These are phyloP conservation scores for Psidium friedrichsthalianum DNA, from an alignment of 345 rosid species.

Conservation along the genomic window DNA sequence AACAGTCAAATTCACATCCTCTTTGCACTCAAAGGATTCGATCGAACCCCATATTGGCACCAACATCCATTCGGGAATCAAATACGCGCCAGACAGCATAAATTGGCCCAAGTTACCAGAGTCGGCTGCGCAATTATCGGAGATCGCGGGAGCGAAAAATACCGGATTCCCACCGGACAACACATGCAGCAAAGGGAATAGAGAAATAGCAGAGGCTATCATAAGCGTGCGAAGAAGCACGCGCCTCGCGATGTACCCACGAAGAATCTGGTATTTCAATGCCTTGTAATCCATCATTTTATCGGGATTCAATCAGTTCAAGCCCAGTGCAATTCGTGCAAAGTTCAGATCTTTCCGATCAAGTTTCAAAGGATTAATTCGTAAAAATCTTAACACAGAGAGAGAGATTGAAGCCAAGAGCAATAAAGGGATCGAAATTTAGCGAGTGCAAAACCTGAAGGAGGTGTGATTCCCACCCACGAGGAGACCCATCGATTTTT, in stretches of 20 bases:
- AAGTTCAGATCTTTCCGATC: not conserved
- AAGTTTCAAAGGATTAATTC: not conserved
- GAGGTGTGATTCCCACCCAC: slow-evolving; percentile 99
- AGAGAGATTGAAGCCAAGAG: slow-evolving; percentile 22
- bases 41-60: slow-evolving; percentile 38
- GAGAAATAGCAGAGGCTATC: slow-evolving; percentile 38
- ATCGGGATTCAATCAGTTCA: not conserved
- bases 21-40: slow-evolving; percentile 29
- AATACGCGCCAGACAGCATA: slow-evolving; percentile 10
- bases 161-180: slow-evolving; percentile 26
- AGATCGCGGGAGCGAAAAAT: slow-evolving; percentile 11
- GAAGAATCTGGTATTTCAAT: slow-evolving; percentile 26
- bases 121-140: slow-evolving; percentile 28
- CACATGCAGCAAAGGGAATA: slow-evolving; percentile 40
- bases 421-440: slow-evolving; percentile 1
- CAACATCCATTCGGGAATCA: slow-evolving; percentile 21
- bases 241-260: slow-evolving; percentile 46
- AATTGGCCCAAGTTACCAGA: slow-evolving; percentile 17
- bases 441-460: slow-evolving; percentile 97
- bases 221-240: slow-evolving; percentile 49
- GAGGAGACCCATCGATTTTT: slow-evolving; percentile 73
- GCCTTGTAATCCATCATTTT: slow-evolving; percentile 40
- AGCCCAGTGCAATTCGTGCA: not conserved
- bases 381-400: not conserved
- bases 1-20: slow-evolving; percentile 34